Evolutionary conservation across 1,139 yeast species (phyloP).

Genomic region (Geotrichum phurueaensis): DNA sequence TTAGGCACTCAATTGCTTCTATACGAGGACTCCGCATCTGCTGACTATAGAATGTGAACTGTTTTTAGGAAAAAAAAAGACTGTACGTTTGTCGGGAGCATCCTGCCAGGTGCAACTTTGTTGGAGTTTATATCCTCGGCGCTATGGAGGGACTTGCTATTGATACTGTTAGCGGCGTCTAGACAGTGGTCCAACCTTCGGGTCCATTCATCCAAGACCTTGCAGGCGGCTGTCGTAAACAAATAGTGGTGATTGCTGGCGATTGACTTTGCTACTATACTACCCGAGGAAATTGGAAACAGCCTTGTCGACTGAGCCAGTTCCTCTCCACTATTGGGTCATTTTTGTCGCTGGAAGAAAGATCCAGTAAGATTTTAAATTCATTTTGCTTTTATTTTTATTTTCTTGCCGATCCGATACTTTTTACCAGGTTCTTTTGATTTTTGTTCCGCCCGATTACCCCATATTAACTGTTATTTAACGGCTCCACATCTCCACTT

Average conservation of each 20-base stretch:
- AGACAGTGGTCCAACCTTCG: slow-evolving; percentile 15
- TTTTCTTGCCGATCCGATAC: neutral
- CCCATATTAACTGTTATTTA: neutral
- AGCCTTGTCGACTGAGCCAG: neutral
- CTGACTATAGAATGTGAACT: no score
- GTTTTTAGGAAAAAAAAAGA: neutral
- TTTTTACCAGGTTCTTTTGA: neutral
- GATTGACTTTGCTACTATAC: neutral
- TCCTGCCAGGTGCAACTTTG: neutral
- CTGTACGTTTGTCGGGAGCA: neutral
- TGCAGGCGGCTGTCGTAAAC: neutral
- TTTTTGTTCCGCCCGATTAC: neutral
- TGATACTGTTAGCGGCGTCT: no score
- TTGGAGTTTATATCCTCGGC: neutral
- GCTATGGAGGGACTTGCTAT: no score
- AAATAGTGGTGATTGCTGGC: neutral
- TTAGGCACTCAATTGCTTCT: neutral
- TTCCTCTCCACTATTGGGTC: neutral
- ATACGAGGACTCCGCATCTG: no score
- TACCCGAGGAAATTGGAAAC: neutral
- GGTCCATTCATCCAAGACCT: neutral
- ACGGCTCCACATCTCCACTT: neutral
- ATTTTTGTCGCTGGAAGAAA: no score
- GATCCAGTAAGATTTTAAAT: neutral
- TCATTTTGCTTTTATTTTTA: neutral